Evolutionary conservation across 805 yeast species (phyloP).

Genomic region (Kazachstania kunashirensis): DNA sequence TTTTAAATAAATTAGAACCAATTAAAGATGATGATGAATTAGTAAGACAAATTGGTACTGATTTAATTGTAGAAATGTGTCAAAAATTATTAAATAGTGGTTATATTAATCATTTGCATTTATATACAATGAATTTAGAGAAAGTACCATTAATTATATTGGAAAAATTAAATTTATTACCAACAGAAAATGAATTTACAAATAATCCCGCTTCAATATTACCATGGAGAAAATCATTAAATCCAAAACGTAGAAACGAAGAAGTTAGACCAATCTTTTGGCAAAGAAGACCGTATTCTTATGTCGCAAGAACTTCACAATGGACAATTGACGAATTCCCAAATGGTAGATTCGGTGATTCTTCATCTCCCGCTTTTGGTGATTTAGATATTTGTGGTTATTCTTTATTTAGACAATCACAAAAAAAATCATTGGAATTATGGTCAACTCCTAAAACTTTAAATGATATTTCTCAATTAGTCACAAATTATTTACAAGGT

Average conservation of each 20-base stretch:
- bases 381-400: constrained; percentile 77
- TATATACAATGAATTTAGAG: constrained; percentile 96
- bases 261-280: constrained; percentile 90
- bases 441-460: constrained; percentile 76
- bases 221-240: constrained; percentile 91
- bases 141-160: constrained; percentile 81
- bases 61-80: constrained; percentile 79
- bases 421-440: constrained; percentile 66
- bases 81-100: constrained; percentile 58
- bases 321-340: constrained; percentile 91
- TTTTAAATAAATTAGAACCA: constrained; percentile 61
- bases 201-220: constrained; percentile 25
- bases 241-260: constrained; percentile 70
- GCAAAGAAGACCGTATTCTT: constrained; percentile 87
- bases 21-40: constrained; percentile 82
- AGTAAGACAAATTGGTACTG: constrained; percentile 79
- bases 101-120: constrained; percentile 75
- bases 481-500: constrained; percentile 63
- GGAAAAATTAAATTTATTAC: constrained; percentile 56
- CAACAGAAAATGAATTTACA: constrained; percentile 29
- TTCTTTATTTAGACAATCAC: constrained; percentile 71
- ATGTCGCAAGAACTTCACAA: constrained; percentile 77
- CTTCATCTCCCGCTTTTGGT: constrained; percentile 94
- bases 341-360: constrained; percentile 98
- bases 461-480: constrained; percentile 52